Evolutionary conservation across 371 early-diverging fungal species (phyloP).

Genomic region (Rhizopus arrhizus): DNA sequence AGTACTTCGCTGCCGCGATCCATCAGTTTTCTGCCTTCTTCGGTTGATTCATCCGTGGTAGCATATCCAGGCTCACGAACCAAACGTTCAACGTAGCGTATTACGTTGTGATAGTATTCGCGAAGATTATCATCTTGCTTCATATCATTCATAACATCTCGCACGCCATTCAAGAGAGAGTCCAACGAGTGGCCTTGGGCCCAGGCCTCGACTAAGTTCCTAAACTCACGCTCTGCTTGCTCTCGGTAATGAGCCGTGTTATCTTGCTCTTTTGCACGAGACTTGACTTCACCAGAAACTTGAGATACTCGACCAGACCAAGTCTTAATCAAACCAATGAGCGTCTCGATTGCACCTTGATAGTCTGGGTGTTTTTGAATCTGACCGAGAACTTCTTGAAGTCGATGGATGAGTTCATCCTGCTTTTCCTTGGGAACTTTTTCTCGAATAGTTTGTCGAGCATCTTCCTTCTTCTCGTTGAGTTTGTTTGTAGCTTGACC

Average conservation of each 20-base stretch:
- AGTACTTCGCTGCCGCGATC: conserved; percentile 28
- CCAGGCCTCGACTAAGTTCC: conserved; percentile 58
- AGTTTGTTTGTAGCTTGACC: conserved; percentile 1
- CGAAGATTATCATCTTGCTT: conserved; percentile 39
- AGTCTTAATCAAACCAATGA: conserved; percentile 37
- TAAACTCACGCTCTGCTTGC: conserved; percentile 46
- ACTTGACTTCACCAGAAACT: conserved; percentile 21
- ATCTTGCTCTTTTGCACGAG: conserved; percentile 15
- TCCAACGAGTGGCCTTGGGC: conserved; percentile 55
- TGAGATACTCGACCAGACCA: conserved; percentile 42
- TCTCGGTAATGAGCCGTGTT: conserved; percentile 12
- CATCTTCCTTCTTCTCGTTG: conserved; percentile 13
- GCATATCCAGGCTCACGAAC: conserved; percentile 37
- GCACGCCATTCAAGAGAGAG: conserved; percentile 38
- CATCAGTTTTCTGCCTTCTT: conserved; percentile 36
- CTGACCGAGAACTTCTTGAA: conserved; percentile 46
- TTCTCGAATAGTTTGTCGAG: conserved; percentile 23
- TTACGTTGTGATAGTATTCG: conserved; percentile 35
- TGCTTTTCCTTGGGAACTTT: conserved; percentile 50
- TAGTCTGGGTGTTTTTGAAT: conserved; percentile 57
- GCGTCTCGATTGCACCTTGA: conserved; percentile 50
- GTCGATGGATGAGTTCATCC: conserved; percentile 44
- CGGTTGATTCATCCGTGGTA: conserved; percentile 27
- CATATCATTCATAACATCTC: conserved; percentile 35
- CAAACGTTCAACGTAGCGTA: conserved; percentile 27